Conservation (phyloP, 73 alveolate genomes). For the Effrenium voratum region DNA sequence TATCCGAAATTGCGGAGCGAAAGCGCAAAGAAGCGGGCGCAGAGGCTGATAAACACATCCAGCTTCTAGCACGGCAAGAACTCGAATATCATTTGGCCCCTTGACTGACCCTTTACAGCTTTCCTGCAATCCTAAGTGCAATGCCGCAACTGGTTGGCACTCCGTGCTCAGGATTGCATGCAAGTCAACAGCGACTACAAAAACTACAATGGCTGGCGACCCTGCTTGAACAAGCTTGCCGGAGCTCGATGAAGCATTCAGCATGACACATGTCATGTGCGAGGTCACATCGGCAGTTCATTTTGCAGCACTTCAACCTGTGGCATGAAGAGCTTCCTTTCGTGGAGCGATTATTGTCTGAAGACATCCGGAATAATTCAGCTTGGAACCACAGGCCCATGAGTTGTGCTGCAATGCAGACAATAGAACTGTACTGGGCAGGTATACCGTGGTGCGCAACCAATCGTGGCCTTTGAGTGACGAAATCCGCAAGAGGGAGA, state of each 20-base stretch:
- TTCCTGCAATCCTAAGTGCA: not conserved
- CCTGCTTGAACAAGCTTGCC: too few species aligned
- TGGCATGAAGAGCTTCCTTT: conserved; percentile 95
- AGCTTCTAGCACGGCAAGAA: conserved; percentile 30
- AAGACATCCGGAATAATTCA: conserved; percentile 95
- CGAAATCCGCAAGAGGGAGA: conserved; percentile 33
- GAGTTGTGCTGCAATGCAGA: not conserved
- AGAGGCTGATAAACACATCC: conserved; percentile 41
- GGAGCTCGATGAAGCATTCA: too few species aligned
- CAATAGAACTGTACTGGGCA: not conserved
- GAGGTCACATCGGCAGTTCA: conserved; percentile 95
- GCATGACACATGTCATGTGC: not conserved
- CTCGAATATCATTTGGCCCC: conserved; percentile 43
- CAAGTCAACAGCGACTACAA: conserved; percentile 86
- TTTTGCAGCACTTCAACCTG: conserved; percentile 95
- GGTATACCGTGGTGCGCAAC: conserved; percentile 81
- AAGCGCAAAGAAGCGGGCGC: not conserved
- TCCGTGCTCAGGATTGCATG: conserved; percentile 56
- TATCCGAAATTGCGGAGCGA: conserved; percentile 48
- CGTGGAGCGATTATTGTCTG: conserved; percentile 89
- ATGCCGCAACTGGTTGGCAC: not conserved
- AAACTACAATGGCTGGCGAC: conserved; percentile 90
- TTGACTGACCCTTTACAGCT: not conserved
- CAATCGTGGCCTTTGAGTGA: conserved; percentile 16
- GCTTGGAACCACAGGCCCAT: conserved; percentile 96